Evolutionary conservation across 1,284 basidiomycete genomes (phyloP).

Genomic region (Rhodotorula sp.): DNA sequence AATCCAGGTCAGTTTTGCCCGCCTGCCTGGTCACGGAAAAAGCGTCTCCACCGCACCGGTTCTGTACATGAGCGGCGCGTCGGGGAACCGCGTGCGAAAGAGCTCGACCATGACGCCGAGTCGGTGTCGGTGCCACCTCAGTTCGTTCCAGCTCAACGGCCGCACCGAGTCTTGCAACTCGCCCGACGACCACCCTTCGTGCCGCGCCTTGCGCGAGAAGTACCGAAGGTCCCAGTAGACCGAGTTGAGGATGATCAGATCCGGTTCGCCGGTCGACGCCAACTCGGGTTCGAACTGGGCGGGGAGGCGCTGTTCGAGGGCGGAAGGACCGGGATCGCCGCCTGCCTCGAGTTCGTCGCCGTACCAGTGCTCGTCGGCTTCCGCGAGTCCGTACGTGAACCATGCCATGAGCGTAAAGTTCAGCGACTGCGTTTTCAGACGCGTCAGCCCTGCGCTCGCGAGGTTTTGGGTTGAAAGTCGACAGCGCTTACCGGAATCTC

Average conservation of each 20-base stretch:
- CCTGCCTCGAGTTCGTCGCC: neutral
- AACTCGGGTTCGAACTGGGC: neutral
- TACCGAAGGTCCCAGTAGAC: conserved; percentile 12
- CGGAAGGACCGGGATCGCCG: neutral
- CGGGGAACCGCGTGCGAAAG: neutral
- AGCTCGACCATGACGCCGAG: neutral
- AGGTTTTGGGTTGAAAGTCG: too few species aligned
- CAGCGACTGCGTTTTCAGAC: neutral
- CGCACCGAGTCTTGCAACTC: neutral
- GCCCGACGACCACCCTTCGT: neutral
- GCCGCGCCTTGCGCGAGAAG: neutral
- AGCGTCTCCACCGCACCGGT: neutral
- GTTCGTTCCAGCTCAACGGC: neutral
- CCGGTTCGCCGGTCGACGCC: neutral
- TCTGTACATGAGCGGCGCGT: neutral
- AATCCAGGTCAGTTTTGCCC: too few species aligned
- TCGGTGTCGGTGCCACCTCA: neutral
- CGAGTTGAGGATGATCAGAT: conserved; percentile 7
- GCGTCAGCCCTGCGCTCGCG: neutral
- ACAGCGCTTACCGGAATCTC: neutral
- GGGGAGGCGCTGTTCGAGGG: conserved; percentile 1
- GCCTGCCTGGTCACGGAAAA: neutral
- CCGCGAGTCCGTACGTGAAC: conserved; percentile 3
- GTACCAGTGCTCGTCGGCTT: conserved; percentile 3
- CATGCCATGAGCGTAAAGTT: conserved; percentile 2